Percentiles rank a stretch among this genome's conserved stretches.
These are phyloP conservation scores for Corymbia calophylla DNA, from an alignment of 441 rosid genomes.

Conservation along the genomic window DNA sequence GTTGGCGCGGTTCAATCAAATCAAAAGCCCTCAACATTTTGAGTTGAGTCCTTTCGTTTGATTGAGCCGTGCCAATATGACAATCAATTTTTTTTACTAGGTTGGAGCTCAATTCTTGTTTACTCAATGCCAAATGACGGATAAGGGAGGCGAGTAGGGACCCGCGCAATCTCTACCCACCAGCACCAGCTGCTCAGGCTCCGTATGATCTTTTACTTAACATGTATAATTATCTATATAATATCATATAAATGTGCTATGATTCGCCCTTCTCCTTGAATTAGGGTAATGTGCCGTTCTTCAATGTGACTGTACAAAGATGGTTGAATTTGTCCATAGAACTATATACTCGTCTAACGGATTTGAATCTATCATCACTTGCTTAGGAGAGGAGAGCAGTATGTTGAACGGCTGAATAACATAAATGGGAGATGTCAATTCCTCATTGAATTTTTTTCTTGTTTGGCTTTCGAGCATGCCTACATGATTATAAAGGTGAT, in stretches of 20 bases:
- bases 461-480: not conserved
- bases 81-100: not conserved
- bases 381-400: not conserved
- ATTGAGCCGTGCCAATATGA: not conserved
- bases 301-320: not conserved
- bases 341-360: not conserved
- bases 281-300: not conserved
- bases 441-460: not conserved
- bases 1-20: slow-evolving; percentile 26
- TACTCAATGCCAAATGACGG: not conserved
- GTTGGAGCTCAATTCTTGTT: not conserved
- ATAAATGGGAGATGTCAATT: not conserved
- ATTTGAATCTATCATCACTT: not conserved
- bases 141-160: not conserved
- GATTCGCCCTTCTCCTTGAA: not conserved
- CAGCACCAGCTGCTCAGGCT: not conserved
- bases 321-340: not conserved
- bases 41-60: not conserved
- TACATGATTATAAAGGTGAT: not conserved
- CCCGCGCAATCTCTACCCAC: not conserved
- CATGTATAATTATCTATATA: not conserved
- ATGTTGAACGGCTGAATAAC: not conserved
- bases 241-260: not conserved
- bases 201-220: not conserved
- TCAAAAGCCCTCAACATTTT: slow-evolving; percentile 9